Conservation (phyloP, 768 basidiomycete genomes). For the button mushroom (Agaricus bisporus) region DNA sequence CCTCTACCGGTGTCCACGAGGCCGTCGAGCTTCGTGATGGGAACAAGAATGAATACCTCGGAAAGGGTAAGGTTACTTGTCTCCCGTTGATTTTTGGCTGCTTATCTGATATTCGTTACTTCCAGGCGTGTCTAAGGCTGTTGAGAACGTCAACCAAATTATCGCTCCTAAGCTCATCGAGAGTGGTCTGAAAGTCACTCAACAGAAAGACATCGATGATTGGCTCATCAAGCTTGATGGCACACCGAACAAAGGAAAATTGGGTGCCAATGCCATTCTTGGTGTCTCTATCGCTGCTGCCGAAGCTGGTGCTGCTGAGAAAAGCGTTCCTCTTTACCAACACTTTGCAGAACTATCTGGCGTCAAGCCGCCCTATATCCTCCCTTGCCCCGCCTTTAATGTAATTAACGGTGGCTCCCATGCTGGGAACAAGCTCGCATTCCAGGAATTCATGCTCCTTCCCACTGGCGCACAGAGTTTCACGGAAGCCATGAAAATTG, state of each 20-base stretch:
- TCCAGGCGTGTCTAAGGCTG: conserved; percentile 88
- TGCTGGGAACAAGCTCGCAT: conserved; percentile 98
- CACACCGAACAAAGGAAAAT: conserved; percentile 97
- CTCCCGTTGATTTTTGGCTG: conserved; percentile 3
- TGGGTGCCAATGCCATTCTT: conserved; percentile 98
- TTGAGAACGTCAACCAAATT: conserved; percentile 86
- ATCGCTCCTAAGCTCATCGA: conserved; percentile 89
- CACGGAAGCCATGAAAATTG: conserved; percentile 98
- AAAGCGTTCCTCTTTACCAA: conserved; percentile 91
- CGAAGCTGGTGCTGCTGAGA: conserved; percentile 91
- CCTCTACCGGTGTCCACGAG: conserved; percentile 97
- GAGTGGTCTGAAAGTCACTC: conserved; percentile 74
- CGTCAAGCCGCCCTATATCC: conserved; percentile 87
- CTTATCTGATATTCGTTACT: too few relatives aligned
- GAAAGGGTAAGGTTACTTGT: conserved; percentile 65
- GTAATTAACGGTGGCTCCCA: conserved; percentile 99
- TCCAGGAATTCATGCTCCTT: conserved; percentile 99
- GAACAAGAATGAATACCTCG: conserved; percentile 88
- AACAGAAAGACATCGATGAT: conserved; percentile 95
- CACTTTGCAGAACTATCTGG: conserved; percentile 96
- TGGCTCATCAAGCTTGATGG: conserved; percentile 98
- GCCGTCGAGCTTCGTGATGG: conserved; percentile 98
- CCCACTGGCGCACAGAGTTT: conserved; percentile 90
- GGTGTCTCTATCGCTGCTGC: conserved; percentile 96
- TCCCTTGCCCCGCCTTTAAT: conserved; percentile 94